phyloP scores from a whole-genome alignment of 2,329 filamentous ascomycete species.

The Endoconidiophora laricicola region DNA sequence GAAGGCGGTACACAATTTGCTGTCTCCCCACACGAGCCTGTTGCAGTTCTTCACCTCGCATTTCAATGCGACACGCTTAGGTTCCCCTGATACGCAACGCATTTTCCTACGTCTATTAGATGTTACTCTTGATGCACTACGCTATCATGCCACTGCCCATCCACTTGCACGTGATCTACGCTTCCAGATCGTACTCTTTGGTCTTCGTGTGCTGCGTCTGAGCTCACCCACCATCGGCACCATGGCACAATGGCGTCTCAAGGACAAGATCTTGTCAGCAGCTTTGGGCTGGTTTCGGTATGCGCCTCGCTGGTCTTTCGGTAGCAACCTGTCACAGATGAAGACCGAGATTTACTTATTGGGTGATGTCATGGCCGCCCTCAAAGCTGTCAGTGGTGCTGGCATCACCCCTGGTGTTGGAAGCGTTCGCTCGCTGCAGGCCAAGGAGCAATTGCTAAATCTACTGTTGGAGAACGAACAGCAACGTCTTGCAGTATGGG shows the following conservation, averaged over 20 bases:
- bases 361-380: slow-evolving; percentile 50
- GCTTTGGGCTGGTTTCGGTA: slow-evolving; percentile 78
- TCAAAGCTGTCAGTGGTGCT: slow-evolving; percentile 48
- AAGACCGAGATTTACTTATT: slow-evolving; percentile 82
- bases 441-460: slow-evolving; percentile 71
- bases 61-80: slow-evolving; percentile 81
- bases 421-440: slow-evolving; percentile 47
- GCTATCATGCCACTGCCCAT: slow-evolving; percentile 31
- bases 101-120: slow-evolving; percentile 70
- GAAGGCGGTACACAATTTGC: slow-evolving; percentile 61
- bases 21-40: slow-evolving; percentile 72
- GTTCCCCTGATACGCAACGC: slow-evolving; percentile 64
- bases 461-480: slow-evolving; percentile 74
- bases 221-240: slow-evolving; percentile 45
- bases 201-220: slow-evolving; percentile 57
- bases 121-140: slow-evolving; percentile 56
- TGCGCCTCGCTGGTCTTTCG: slow-evolving; percentile 81
- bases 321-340: slow-evolving; percentile 80
- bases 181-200: slow-evolving; percentile 74
- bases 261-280: slow-evolving; percentile 75
- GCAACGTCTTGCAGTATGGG: slow-evolving; percentile 72
- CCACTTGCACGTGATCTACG: slow-evolving; percentile 84
- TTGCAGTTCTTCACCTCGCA: slow-evolving; percentile 86
- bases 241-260: slow-evolving; percentile 60
- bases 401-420: slow-evolving; percentile 31